Evolutionary conservation across 352 stramenopile genomes (phyloP).

Genomic region (Globisporangium alternatum): DNA sequence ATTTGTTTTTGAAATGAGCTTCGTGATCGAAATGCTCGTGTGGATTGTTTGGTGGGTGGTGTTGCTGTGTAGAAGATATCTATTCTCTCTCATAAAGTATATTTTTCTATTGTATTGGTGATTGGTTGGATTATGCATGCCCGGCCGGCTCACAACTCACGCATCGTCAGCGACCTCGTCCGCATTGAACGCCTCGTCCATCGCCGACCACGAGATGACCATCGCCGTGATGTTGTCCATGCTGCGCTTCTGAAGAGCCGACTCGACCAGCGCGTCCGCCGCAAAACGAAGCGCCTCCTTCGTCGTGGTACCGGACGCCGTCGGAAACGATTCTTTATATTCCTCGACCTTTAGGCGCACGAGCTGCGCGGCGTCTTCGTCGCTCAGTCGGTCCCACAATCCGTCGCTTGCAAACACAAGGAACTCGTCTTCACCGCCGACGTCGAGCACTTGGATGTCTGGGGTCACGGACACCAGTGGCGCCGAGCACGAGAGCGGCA

Average conservation of each 20-base stretch:
- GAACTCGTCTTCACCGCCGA: conserved; percentile 47
- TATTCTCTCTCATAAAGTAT: conserved; percentile 11
- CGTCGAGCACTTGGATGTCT: conserved; percentile 66
- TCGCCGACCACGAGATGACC: conserved; percentile 53
- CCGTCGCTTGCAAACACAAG: conserved; percentile 78
- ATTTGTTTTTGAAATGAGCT: neutral
- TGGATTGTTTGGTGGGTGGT: neutral
- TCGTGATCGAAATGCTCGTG: neutral
- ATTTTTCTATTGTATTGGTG: conserved; percentile 5
- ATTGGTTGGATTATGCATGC: neutral
- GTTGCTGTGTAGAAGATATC: conserved; percentile 4
- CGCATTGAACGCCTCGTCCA: conserved; percentile 16
- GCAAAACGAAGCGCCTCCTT: conserved; percentile 59
- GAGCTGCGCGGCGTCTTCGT: conserved; percentile 61
- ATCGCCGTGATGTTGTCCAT: conserved; percentile 86
- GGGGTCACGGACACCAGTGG: conserved; percentile 70
- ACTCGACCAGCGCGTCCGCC: conserved; percentile 63
- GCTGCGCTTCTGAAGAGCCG: conserved; percentile 59
- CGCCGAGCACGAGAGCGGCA: conserved; percentile 53
- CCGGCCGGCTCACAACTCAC: neutral
- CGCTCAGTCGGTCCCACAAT: conserved; percentile 73
- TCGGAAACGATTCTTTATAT: conserved; percentile 21
- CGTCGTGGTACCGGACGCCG: conserved; percentile 20
- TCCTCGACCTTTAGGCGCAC: conserved; percentile 55
- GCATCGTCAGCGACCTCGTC: conserved; percentile 19